Evolutionary conservation across 108 stramenopile genomes (phyloP), one percentile per base, ranked within the genome.

Genomic region (Fistulifera pelliculosa): DNA sequence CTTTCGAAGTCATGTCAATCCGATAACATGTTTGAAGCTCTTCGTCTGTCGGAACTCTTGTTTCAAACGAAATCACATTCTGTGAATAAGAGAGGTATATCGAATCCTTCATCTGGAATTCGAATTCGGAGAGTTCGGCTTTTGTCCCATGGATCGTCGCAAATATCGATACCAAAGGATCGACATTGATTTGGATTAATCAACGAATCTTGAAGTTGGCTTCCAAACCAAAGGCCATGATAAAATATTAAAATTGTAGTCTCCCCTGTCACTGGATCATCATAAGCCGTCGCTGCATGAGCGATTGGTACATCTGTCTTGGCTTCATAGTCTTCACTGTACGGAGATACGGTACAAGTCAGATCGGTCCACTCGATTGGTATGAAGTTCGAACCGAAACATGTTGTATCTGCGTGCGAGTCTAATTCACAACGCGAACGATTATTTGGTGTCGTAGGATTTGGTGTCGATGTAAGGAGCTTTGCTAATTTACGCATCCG

Each of bases 151-250:
- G 60, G 60, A 38, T 24, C 18, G 26, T 71, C 64, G 21, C 47
- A 39, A 16, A 71, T 50, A n/a, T 50, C 23, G 23, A 64, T 24
- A 1, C 70, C 74, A 51, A 15, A 35, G 15, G 41, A 1, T 43
- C 75, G 61, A 1, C 64, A 17, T 41, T 76, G 70, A 50, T 68
- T 71, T 23, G 69, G 62, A 41, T 69, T 66, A 1, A 76, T 35
- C 2, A 76, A 27, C 14, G 18, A 39, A 3, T 49, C 12, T 14
- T 69, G 41, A 16, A 76, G 16, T 26, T 8, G 1, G 21, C 27
- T 50, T 10, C 62, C 62, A 39, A 69, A 63, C 21, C 43, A 68
- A 12, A 76, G 49, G 1, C 31, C 43, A 26, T 76, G 47, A 14
- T 51, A 14, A 25, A 67, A 58, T 0, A 56, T 1, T 0, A 77